Evolutionary conservation across 2,329 filamentous ascomycete species (phyloP).

Genomic region (Arthrobotrys megalospora): DNA sequence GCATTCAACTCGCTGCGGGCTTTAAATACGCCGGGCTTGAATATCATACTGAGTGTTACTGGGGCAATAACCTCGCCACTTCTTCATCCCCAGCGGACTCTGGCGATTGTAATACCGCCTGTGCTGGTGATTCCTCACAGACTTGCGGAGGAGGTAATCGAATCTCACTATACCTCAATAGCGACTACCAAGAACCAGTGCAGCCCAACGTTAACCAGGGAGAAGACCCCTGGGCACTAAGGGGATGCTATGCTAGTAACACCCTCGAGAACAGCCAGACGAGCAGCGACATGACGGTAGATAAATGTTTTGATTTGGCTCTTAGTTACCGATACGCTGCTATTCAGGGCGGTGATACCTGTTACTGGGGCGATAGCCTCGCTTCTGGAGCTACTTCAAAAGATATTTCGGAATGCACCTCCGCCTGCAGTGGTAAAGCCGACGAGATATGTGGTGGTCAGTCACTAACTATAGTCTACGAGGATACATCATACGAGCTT

Average conservation of each 20-base stretch:
- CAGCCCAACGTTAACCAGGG: conserved; percentile 20
- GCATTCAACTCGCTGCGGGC: conserved; percentile 63
- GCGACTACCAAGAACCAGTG: not conserved
- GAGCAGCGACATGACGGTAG: conserved; percentile 24
- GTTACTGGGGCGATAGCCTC: conserved; percentile 38
- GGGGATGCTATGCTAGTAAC: conserved; percentile 13
- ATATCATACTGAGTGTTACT: conserved; percentile 68
- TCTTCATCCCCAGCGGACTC: conserved; percentile 25
- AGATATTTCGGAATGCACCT: conserved; percentile 12
- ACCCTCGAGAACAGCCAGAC: conserved; percentile 5
- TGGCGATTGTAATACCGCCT: conserved; percentile 33
- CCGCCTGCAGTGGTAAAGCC: conserved; percentile 26
- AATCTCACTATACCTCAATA: conserved; percentile 2
- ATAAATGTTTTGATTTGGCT: conserved; percentile 34
- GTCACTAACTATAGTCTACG: conserved; percentile 14
- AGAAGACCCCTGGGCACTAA: conserved; percentile 18
- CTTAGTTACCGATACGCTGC: conserved; percentile 28
- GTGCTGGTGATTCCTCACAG: conserved; percentile 21
- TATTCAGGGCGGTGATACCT: conserved; percentile 29
- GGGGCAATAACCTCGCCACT: conserved; percentile 64
- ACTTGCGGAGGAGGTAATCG: conserved; percentile 42
- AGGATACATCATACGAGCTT: conserved; percentile 13
- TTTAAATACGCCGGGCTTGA: conserved; percentile 67
- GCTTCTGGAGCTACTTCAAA: not conserved
- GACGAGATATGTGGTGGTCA: conserved; percentile 31